phyloP scores from a whole-genome alignment of 768 basidiomycete genomes.

The Boletus rex-veris region DNA sequence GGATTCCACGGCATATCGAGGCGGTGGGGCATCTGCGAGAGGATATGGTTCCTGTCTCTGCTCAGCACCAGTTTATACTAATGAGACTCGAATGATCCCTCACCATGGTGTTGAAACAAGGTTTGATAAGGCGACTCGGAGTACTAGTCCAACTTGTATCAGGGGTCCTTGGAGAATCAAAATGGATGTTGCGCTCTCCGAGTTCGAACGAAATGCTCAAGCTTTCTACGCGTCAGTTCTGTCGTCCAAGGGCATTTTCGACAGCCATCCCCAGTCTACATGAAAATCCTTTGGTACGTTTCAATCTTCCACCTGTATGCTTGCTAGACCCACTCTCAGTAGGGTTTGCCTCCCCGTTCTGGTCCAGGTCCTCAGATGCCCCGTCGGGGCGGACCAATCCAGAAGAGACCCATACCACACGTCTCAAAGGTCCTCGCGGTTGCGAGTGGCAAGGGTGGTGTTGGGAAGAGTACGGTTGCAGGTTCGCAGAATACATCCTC shows the following conservation, averaged over 20 bases:
- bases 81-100: not conserved
- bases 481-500: slow-evolving; percentile 42
- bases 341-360: slow-evolving; percentile 34
- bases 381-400: slow-evolving; percentile 49
- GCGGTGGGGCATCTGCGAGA: slow-evolving; percentile 52
- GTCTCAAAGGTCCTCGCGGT: slow-evolving; percentile 82
- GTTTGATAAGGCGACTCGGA: no score
- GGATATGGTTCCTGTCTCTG: slow-evolving; percentile 49
- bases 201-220: slow-evolving; percentile 4
- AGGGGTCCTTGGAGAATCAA: no score
- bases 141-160: not conserved
- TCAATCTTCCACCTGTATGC: not conserved
- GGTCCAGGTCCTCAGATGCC: slow-evolving; percentile 56
- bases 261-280: slow-evolving; percentile 27
- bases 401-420: slow-evolving; percentile 59
- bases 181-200: no score
- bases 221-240: not conserved
- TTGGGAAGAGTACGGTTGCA: slow-evolving; percentile 92
- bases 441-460: slow-evolving; percentile 92
- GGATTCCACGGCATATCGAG: slow-evolving; percentile 61
- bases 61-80: not conserved
- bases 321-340: slow-evolving; percentile 21
- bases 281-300: slow-evolving; percentile 55
- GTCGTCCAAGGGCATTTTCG: slow-evolving; percentile 16
- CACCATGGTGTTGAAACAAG: slow-evolving; percentile 8